These are phyloP conservation scores for Ramichloridium luteum DNA, from an alignment of 2,329 filamentous ascomycete species.

Conservation along the genomic window DNA sequence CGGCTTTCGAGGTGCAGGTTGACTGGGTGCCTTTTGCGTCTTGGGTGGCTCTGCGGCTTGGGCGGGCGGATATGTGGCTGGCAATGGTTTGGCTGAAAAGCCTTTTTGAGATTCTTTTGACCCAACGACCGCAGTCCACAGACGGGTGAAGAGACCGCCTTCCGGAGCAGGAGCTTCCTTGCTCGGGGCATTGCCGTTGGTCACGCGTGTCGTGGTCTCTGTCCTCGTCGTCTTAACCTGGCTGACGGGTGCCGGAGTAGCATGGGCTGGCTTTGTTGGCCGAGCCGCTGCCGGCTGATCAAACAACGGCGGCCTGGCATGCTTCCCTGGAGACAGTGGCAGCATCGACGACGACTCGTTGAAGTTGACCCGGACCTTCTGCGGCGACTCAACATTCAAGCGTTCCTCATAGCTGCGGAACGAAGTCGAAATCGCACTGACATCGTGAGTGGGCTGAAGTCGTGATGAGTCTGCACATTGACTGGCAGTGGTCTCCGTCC, in stretches of 20 bases:
- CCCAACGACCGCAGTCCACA: too few species aligned
- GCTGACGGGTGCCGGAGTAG: too few species aligned
- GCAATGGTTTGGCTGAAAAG: too few species aligned
- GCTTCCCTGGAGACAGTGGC: background rate
- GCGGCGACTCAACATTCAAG: conserved; percentile 25
- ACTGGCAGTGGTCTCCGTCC: too few species aligned
- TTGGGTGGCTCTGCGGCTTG: background rate
- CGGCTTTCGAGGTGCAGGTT: too few species aligned
- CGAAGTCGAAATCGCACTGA: background rate
- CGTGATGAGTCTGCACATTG: too few species aligned
- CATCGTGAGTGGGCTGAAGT: background rate
- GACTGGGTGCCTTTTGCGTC: too few species aligned
- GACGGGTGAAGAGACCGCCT: background rate
- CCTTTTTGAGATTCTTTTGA: too few species aligned
- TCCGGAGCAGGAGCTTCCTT: background rate
- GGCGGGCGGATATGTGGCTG: too few species aligned
- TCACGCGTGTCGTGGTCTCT: background rate
- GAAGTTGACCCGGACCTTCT: conserved; percentile 26
- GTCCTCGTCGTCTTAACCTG: too few species aligned
- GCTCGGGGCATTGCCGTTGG: background rate
- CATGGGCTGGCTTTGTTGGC: too few species aligned
- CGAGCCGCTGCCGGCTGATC: background rate
- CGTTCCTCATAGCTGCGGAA: conserved; percentile 24
- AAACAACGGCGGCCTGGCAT: background rate
- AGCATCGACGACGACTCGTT: conserved; percentile 17